Evolutionary conservation across 2,329 filamentous ascomycete species (phyloP).

Genomic region (Aspergillus awamori): DNA sequence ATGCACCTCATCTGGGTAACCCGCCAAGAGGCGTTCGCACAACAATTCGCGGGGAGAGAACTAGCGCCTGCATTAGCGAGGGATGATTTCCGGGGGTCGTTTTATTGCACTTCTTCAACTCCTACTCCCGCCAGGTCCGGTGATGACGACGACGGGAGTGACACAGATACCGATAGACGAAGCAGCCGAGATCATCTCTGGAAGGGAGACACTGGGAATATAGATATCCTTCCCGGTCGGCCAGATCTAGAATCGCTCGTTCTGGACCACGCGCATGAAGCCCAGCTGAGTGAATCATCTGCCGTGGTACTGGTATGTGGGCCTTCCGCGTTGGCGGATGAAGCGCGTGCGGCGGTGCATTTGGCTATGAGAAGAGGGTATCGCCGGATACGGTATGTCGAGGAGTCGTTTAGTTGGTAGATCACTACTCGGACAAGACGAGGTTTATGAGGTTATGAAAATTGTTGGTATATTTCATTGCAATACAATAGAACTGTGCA

Average conservation of each 20-base stretch:
- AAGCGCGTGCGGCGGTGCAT: slow-evolving; percentile 46
- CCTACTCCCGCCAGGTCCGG: neutral
- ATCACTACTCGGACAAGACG: too few species aligned
- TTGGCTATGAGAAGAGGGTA: slow-evolving; percentile 38
- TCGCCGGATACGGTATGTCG: slow-evolving; percentile 47
- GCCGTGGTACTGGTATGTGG: slow-evolving; percentile 51
- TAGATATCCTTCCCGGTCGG: slow-evolving; percentile 29
- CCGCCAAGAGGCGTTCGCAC: slow-evolving; percentile 35
- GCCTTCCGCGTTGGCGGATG: slow-evolving; percentile 50
- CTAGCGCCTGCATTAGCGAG: slow-evolving; percentile 29
- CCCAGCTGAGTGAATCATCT: slow-evolving; percentile 28
- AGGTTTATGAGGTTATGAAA: too few species aligned
- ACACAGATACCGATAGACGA: neutral
- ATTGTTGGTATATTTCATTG: too few species aligned
- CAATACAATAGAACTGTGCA: too few species aligned
- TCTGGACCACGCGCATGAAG: slow-evolving; percentile 35
- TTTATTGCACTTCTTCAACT: slow-evolving; percentile 28
- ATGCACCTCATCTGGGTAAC: slow-evolving; percentile 42
- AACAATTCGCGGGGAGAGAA: slow-evolving; percentile 31
- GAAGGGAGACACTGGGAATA: too few species aligned
- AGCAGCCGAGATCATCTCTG: too few species aligned
- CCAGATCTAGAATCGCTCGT: slow-evolving; percentile 44
- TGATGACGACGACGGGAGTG: neutral
- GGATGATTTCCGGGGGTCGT: slow-evolving; percentile 35
- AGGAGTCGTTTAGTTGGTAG: slow-evolving; percentile 50